Conservation (phyloP, 129 eudicot species). For the Helichrysum umbraculigerum region DNA sequence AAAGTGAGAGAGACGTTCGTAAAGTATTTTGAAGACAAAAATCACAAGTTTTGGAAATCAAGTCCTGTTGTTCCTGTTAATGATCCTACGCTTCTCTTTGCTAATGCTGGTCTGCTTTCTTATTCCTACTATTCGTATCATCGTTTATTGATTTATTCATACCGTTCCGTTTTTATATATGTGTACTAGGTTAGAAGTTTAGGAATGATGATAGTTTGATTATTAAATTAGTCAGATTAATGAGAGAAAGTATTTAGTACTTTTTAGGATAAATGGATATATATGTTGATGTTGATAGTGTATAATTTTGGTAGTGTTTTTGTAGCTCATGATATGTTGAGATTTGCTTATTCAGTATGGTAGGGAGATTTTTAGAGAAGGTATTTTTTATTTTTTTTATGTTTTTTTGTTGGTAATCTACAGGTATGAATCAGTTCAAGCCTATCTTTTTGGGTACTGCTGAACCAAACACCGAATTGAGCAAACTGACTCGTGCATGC, state of each 20-base stretch:
- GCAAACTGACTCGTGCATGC: constrained; percentile 90
- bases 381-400: not conserved
- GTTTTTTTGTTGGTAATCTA: not conserved
- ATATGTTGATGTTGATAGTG: too few relatives aligned
- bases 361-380: not conserved
- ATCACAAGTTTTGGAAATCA: constrained; percentile 69
- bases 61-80: constrained; percentile 96
- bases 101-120: constrained; percentile 71
- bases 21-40: constrained; percentile 52
- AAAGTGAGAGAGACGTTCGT: constrained; percentile 66
- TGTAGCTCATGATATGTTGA: not conserved
- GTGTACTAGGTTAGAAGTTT: too few relatives aligned
- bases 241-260: too few relatives aligned
- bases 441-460: constrained; percentile 90
- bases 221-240: too few relatives aligned
- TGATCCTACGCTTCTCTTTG: constrained; percentile 92
- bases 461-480: constrained; percentile 77
- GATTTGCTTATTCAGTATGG: not conserved
- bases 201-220: too few relatives aligned
- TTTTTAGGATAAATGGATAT: too few relatives aligned
- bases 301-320: too few relatives aligned
- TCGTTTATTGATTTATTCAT: not conserved
- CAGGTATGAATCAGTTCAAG: constrained; percentile 98
- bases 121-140: not conserved
- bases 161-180: too few relatives aligned